Conservation (phyloP, 441 rosid species). For the Pelargonium myrrhifolium region DNA sequence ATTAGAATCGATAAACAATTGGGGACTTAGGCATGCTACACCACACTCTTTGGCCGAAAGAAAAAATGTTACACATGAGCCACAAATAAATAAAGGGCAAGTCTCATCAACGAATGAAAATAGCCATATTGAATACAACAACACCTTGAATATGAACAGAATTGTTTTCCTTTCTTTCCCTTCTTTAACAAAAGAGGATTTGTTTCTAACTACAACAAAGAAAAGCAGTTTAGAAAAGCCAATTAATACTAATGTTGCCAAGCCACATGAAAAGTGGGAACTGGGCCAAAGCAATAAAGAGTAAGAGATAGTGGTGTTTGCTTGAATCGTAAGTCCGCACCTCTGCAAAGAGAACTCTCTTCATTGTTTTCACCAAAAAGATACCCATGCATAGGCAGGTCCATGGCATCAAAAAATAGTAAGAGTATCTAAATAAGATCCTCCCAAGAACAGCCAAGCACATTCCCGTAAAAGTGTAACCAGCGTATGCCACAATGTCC, state of each 20-base stretch:
- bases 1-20: no score
- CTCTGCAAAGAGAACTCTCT: slow-evolving; percentile 75
- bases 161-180: background rate
- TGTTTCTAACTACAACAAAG: slow-evolving; percentile 29
- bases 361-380: slow-evolving; percentile 86
- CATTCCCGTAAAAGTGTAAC: slow-evolving; percentile 65
- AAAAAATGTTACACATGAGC: no score
- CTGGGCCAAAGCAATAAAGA: slow-evolving; percentile 77
- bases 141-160: slow-evolving; percentile 2
- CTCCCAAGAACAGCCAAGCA: slow-evolving; percentile 60
- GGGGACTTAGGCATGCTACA: no score
- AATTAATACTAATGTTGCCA: slow-evolving; percentile 73
- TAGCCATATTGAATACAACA: background rate
- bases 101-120: no score
- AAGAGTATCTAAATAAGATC: slow-evolving; percentile 54
- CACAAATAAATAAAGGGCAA: no score
- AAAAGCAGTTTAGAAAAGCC: slow-evolving; percentile 30
- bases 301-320: slow-evolving; percentile 74
- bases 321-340: slow-evolving; percentile 72
- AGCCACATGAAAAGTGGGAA: slow-evolving; percentile 79
- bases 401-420: slow-evolving; percentile 74
- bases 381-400: slow-evolving; percentile 70
- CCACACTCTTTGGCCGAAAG: no score
- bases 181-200: background rate
- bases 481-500: slow-evolving; percentile 84